Conservation (phyloP, 1,284 basidiomycete genomes). For the Sporisorium graminicola region DNA sequence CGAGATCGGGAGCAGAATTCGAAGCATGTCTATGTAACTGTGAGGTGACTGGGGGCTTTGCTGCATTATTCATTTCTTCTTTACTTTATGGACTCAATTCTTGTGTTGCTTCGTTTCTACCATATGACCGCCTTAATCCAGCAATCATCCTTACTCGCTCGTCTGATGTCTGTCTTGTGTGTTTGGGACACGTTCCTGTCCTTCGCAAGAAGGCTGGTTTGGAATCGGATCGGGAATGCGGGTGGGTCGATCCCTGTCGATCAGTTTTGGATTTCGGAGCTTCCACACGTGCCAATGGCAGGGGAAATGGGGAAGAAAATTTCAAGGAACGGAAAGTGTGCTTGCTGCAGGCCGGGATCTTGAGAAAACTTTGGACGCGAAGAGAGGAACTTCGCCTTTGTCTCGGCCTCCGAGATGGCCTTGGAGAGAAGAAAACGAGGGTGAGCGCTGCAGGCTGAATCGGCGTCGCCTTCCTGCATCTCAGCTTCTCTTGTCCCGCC, state of each 20-base stretch:
- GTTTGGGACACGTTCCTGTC: background rate
- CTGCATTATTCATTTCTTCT: background rate
- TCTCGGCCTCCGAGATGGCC: background rate
- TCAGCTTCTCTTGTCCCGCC: background rate
- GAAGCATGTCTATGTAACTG: constrained; percentile 65
- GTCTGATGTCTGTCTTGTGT: background rate
- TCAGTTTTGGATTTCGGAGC: background rate
- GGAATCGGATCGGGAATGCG: background rate
- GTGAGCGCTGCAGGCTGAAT: background rate
- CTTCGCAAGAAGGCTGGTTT: background rate
- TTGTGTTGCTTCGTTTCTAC: background rate
- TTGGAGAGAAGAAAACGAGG: background rate
- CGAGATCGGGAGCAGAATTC: constrained; percentile 52
- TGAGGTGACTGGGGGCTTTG: background rate
- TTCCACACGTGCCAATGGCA: background rate
- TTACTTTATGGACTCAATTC: constrained; percentile 2
- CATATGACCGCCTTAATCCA: background rate
- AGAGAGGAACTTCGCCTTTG: background rate
- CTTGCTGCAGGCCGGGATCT: background rate
- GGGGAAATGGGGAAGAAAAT: too few relatives aligned
- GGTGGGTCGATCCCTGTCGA: background rate
- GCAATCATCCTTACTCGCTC: too few relatives aligned
- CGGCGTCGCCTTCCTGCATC: background rate
- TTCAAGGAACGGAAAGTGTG: too few relatives aligned
- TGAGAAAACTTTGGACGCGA: background rate